Evolutionary conservation across 1,284 basidiomycete species (phyloP), one percentile per base, ranked within the genome.

Genomic region (Boletus semigastroideus): DNA sequence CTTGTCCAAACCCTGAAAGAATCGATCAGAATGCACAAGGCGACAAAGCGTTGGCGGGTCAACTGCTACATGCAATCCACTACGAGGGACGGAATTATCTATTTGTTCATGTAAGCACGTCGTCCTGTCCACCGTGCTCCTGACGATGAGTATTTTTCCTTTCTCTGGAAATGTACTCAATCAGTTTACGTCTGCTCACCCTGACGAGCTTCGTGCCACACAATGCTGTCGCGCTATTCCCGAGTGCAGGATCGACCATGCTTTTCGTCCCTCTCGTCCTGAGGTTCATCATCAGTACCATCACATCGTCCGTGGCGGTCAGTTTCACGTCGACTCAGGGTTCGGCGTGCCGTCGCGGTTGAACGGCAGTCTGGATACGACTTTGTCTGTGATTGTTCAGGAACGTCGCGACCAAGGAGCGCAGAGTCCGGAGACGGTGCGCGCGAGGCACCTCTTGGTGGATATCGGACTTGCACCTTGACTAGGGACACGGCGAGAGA

Each of bases 251-350:
- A 11, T 3, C 8, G 9, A 30, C 22, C 4, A 14, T 41, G 3
- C 2, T 13, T 11, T 33, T 53, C 5, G 40, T 31, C 9, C 19
- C 50, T 0, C 42, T 42, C 16, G 14, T 20, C 12, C 51, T 50
- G 6, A 50, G 52, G 4, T 53, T 53, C 20, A 25, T 53, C 30
- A 41, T 53, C 30, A 19, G 20, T 14, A 46, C 14, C 38, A 34
- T 5, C 25, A 5, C 5, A 39, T 44, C 42, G 2, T 20, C 5
- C 13, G 5, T 10, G n/a, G n/a, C n/a, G 25, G 25, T 9, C n/a
- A 20, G 4, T 9, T 2, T 2, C 11, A 42, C 5, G 11, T 40
- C 4, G 52, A 53, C 6, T 31, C 31, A 1, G 42, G 42, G n/a
- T 53, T 53, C 4, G 52, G 52, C 12, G 7, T 37, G 14, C 8